These are phyloP conservation scores for Aspergillus fischeri DNA, from an alignment of 2,329 filamentous ascomycete species.

Conservation along the genomic window DNA sequence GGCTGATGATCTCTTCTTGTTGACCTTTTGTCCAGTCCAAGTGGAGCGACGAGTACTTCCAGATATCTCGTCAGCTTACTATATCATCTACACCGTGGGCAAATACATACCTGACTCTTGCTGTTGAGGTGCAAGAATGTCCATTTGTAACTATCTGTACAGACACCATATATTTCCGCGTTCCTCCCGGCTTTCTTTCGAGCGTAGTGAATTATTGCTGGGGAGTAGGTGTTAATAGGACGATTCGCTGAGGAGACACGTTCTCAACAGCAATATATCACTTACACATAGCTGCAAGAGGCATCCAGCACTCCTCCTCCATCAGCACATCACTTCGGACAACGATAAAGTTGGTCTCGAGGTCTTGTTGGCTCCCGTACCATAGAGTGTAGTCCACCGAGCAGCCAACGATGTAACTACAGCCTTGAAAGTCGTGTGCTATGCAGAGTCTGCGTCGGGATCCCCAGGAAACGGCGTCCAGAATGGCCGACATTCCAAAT, in stretches of 20 bases:
- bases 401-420: not conserved
- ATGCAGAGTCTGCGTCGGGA: not conserved
- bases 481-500: not conserved
- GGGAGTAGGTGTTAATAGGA: not conserved
- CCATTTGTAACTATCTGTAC: constrained; percentile 1
- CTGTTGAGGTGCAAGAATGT: constrained; percentile 1
- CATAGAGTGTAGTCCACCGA: not conserved
- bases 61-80: not conserved
- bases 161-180: not conserved
- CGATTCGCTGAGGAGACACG: not conserved
- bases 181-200: not conserved
- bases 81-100: not conserved
- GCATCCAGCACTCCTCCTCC: not conserved
- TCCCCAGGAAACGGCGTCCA: not conserved
- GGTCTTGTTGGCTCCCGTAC: not conserved
- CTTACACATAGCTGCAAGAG: not conserved
- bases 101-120: not conserved
- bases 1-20: not conserved
- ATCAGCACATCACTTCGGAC: not conserved
- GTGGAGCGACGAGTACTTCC: not conserved
- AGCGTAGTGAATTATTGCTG: not conserved
- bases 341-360: not conserved
- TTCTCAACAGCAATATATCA: not conserved
- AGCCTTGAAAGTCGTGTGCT: not conserved
- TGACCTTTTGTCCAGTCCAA: not conserved